phyloP scores from a whole-genome alignment of 352 stramenopile species.

The Phytophthora agathidicida region DNA sequence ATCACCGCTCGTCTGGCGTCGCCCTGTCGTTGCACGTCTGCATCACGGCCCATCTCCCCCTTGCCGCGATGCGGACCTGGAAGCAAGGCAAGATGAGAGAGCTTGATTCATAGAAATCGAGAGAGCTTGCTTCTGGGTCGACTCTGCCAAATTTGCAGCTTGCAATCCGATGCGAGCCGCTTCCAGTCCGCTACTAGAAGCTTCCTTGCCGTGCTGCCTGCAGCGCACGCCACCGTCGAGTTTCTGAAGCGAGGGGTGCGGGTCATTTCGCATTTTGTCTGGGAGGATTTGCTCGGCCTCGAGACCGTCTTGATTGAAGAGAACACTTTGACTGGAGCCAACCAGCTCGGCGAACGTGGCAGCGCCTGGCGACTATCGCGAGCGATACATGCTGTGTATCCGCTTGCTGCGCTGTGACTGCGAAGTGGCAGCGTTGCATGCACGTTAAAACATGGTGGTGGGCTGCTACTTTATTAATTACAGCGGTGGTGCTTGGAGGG shows the following conservation, averaged over 20 bases:
- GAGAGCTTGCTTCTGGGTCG: too few relatives aligned
- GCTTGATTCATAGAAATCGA: too few relatives aligned
- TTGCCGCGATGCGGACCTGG: too few relatives aligned
- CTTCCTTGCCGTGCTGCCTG: too few relatives aligned
- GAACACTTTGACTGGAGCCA: slow-evolving; percentile 1
- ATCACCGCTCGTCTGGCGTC: too few relatives aligned
- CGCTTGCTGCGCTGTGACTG: slow-evolving; percentile 9
- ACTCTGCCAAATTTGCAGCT: too few relatives aligned
- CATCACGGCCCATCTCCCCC: slow-evolving; percentile 11
- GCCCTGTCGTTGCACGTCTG: slow-evolving; percentile 12
- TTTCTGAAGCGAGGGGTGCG: slow-evolving; percentile 20
- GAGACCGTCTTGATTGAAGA: slow-evolving; percentile 23
- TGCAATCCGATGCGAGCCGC: not conserved
- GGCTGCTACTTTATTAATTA: too few relatives aligned
- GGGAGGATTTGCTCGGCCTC: slow-evolving; percentile 23
- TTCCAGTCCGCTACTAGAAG: too few relatives aligned
- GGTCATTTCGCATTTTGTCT: slow-evolving; percentile 29
- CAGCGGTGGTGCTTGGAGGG: too few relatives aligned
- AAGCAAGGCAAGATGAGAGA: too few relatives aligned
- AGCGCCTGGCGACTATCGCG: slow-evolving; percentile 26
- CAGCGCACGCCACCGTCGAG: not conserved
- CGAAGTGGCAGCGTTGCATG: slow-evolving; percentile 7
- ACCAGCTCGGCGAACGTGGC: slow-evolving; percentile 17
- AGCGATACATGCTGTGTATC: not conserved
- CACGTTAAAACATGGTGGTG: too few relatives aligned